These are phyloP conservation scores for Macrophomina tecta DNA, from an alignment of 2,329 filamentous ascomycete genomes.

Conservation along the genomic window DNA sequence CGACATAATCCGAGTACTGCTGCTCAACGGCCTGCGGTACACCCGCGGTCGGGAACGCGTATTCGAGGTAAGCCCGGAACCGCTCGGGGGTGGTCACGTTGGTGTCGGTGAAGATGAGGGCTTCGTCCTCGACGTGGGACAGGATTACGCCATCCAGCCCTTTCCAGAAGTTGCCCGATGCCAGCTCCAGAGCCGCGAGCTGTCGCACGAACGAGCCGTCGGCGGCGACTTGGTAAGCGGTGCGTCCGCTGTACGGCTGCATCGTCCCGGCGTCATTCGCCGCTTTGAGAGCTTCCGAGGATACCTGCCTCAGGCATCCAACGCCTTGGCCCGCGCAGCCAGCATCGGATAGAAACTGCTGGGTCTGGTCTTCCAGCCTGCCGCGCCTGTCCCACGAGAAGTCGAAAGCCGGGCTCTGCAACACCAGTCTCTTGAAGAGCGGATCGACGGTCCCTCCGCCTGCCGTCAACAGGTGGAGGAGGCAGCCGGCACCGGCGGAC, in stretches of 20 bases:
- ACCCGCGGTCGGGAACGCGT: slow-evolving; percentile 3
- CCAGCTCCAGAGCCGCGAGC: slow-evolving; percentile 41
- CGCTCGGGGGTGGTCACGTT: slow-evolving; percentile 33
- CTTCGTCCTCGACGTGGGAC: slow-evolving; percentile 43
- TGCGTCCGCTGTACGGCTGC: slow-evolving; percentile 34
- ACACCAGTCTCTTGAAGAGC: slow-evolving; percentile 45
- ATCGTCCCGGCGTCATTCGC: slow-evolving; percentile 35
- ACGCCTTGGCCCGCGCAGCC: slow-evolving; percentile 36
- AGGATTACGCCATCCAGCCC: slow-evolving; percentile 39
- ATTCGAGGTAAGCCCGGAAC: neutral
- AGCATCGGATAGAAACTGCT: slow-evolving; percentile 35
- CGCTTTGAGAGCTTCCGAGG: slow-evolving; percentile 34
- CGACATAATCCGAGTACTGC: neutral
- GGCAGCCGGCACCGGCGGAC: slow-evolving; percentile 58
- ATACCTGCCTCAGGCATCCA: slow-evolving; percentile 38
- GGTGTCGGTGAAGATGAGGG: slow-evolving; percentile 37
- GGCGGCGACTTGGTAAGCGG: slow-evolving; percentile 41
- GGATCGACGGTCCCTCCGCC: slow-evolving; percentile 53
- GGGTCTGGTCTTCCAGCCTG: slow-evolving; percentile 35
- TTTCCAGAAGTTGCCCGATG: slow-evolving; percentile 43
- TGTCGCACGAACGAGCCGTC: slow-evolving; percentile 44
- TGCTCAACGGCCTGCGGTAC: slow-evolving; percentile 1
- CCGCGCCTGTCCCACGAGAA: slow-evolving; percentile 33
- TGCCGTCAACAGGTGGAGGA: slow-evolving; percentile 57
- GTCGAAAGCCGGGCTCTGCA: slow-evolving; percentile 42